Conservation (phyloP, 306 rosid species). For the Crataegus laevigata region DNA sequence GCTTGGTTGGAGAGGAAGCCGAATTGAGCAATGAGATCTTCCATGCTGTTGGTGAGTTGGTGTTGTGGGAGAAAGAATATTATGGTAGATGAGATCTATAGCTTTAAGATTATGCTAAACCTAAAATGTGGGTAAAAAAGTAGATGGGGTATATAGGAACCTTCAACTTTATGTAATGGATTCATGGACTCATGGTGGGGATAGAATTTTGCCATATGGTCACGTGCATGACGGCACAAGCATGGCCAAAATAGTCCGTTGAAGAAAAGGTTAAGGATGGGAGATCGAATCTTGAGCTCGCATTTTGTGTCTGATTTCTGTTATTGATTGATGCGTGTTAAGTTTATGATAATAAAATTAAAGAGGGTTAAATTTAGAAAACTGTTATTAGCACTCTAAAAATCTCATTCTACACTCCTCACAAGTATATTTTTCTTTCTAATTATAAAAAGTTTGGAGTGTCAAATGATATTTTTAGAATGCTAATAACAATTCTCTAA, state of each 20-base stretch:
- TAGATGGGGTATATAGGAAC: neutral
- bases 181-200: neutral
- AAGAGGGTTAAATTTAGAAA: accelerated
- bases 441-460: too few species aligned
- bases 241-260: neutral
- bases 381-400: too few species aligned
- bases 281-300: too few species aligned
- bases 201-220: neutral
- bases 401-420: too few species aligned
- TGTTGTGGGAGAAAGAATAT: neutral
- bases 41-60: constrained; percentile 26
- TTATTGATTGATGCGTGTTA: too few species aligned
- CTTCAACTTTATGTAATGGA: neutral
- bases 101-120: neutral
- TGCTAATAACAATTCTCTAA: too few species aligned
- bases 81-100: neutral
- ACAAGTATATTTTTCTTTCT: too few species aligned
- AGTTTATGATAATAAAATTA: too few species aligned
- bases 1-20: constrained; percentile 65
- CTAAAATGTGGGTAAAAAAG: neutral
- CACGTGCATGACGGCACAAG: neutral
- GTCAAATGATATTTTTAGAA: too few species aligned
- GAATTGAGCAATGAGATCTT: constrained; percentile 67
- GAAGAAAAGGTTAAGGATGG: too few species aligned
- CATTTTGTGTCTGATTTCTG: too few species aligned